Percentiles rank a stretch among this genome's conserved stretches.
Conservation (phyloP, 2,329 filamentous ascomycete genomes). For the Fusarium secorum region DNA sequence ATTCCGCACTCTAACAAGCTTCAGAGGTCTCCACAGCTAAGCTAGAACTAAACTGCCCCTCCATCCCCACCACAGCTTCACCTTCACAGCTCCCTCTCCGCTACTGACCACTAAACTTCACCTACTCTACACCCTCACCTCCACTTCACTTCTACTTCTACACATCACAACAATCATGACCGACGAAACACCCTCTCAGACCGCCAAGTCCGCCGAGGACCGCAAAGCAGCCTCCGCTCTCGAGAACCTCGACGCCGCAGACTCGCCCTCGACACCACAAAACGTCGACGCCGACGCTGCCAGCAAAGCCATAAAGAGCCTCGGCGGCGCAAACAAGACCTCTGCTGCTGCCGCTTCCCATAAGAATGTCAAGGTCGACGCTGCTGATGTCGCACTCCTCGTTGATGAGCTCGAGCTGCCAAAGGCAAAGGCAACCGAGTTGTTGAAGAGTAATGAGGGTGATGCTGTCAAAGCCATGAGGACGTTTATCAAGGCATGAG, state of each 20-base stretch:
- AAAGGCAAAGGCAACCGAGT: slow-evolving; percentile 76
- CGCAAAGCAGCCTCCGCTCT: slow-evolving; percentile 79
- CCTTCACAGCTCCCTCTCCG: slow-evolving; percentile 1
- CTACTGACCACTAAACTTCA: slow-evolving; percentile 48
- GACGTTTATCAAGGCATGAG: slow-evolving; percentile 54
- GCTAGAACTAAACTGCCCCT: slow-evolving; percentile 10
- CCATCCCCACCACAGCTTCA: slow-evolving; percentile 26
- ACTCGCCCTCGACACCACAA: slow-evolving; percentile 54
- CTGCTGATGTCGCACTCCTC: slow-evolving; percentile 73
- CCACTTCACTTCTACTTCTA: neutral
- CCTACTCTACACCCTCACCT: slow-evolving; percentile 47
- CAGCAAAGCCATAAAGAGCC: slow-evolving; percentile 73
- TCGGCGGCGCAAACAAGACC: slow-evolving; percentile 51
- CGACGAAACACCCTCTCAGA: slow-evolving; percentile 57
- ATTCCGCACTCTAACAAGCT: neutral
- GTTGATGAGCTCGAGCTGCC: slow-evolving; percentile 76
- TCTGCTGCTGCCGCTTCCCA: slow-evolving; percentile 46
- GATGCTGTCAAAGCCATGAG: slow-evolving; percentile 72
- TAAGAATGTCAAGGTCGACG: slow-evolving; percentile 77
- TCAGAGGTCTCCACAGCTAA: neutral
- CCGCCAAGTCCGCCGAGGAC: slow-evolving; percentile 75
- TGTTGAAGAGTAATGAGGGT: slow-evolving; percentile 76
- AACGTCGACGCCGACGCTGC: slow-evolving; percentile 75
- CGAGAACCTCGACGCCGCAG: slow-evolving; percentile 68
- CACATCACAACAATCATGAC: slow-evolving; percentile 56